These are phyloP conservation scores for Russula brevipes DNA, from an alignment of 768 basidiomycete genomes.

Conservation along the genomic window DNA sequence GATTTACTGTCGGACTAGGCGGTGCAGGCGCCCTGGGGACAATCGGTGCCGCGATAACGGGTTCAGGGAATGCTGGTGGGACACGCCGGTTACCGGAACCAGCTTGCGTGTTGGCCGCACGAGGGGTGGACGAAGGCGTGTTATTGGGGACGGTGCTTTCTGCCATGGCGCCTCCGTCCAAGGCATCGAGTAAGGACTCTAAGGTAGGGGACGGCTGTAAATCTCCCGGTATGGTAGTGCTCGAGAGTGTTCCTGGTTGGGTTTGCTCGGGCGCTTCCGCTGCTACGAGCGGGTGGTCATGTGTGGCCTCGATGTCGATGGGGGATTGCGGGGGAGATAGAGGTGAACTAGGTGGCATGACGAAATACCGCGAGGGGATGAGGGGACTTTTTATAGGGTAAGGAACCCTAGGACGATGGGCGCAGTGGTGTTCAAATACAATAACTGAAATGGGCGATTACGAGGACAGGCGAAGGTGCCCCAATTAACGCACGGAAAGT, in stretches of 20 bases:
- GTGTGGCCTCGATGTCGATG: neutral
- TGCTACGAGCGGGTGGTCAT: slow-evolving; percentile 1
- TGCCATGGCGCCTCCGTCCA: neutral
- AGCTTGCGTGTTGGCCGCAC: neutral
- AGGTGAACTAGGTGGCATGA: neutral
- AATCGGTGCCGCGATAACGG: neutral
- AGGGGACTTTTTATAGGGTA: neutral
- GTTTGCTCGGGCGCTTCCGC: slow-evolving; percentile 3
- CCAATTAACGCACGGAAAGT: neutral
- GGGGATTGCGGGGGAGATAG: neutral
- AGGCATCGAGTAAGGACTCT: slow-evolving; percentile 5
- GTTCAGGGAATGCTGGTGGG: neutral
- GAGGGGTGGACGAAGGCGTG: neutral
- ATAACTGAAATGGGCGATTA: neutral
- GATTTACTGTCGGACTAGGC: neutral
- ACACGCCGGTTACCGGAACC: neutral
- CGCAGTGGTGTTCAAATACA: neutral
- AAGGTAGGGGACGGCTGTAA: slow-evolving; percentile 2
- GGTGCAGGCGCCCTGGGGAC: neutral
- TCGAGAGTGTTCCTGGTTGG: neutral
- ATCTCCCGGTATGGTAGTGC: neutral
- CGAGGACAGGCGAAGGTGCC: neutral
- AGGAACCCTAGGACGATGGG: neutral
- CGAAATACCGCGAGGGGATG: neutral
- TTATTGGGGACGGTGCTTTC: neutral